These are phyloP conservation scores for Wickerhamiella kurtzmanii DNA, from an alignment of 805 yeast species.

Conservation along the genomic window DNA sequence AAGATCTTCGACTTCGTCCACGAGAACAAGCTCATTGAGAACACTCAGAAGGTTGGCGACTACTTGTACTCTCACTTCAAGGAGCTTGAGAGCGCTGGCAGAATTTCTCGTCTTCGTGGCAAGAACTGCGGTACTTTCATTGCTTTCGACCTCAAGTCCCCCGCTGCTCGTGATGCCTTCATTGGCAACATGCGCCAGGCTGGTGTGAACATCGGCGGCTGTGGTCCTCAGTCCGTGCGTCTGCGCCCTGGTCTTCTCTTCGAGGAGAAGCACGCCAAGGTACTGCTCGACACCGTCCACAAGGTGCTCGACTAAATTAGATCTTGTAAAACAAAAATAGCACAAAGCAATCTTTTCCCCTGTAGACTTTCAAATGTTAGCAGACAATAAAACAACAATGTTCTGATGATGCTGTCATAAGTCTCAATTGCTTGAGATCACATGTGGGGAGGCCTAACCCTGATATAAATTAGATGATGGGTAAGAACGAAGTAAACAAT, in stretches of 20 bases:
- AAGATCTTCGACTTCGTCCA: slow-evolving; percentile 55
- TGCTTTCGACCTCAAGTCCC: slow-evolving; percentile 58
- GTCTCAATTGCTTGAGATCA: too few species aligned
- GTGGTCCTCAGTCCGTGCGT: slow-evolving; percentile 67
- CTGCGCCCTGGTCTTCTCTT: slow-evolving; percentile 68
- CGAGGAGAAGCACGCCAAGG: slow-evolving; percentile 68
- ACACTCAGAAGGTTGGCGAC: slow-evolving; percentile 49
- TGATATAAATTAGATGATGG: too few species aligned
- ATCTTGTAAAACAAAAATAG: not conserved
- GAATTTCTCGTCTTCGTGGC: slow-evolving; percentile 49
- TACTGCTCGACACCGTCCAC: slow-evolving; percentile 37
- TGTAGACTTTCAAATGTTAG: too few species aligned
- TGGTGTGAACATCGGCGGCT: slow-evolving; percentile 76
- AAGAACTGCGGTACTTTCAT: slow-evolving; percentile 63
- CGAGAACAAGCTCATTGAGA: slow-evolving; percentile 43
- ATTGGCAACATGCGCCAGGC: slow-evolving; percentile 42
- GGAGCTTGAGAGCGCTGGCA: slow-evolving; percentile 41
- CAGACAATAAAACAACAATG: too few species aligned
- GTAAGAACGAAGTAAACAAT: too few species aligned
- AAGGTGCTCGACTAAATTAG: slow-evolving; percentile 20
- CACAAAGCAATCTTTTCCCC: not conserved
- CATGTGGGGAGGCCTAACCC: too few species aligned
- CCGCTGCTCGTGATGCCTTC: slow-evolving; percentile 48
- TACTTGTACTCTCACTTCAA: slow-evolving; percentile 49
- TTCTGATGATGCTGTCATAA: too few species aligned